These are phyloP conservation scores for Cubamyces sp. DNA, from an alignment of 768 basidiomycete species.

Conservation along the genomic window DNA sequence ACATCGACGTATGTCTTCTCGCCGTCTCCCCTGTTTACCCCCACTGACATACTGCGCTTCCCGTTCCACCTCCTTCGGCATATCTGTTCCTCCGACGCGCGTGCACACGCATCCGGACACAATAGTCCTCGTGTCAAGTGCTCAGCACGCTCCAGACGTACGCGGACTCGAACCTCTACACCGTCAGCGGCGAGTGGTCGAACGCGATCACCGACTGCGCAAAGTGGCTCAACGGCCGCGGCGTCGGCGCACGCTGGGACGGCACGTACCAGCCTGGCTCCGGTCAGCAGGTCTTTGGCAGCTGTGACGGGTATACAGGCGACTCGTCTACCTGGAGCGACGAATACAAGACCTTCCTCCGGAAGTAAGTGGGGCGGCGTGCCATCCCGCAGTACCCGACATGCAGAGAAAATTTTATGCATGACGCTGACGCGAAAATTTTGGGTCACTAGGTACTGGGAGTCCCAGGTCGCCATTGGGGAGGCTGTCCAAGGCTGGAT, in stretches of 20 bases:
- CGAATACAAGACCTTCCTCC: conserved; percentile 63
- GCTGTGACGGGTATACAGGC: conserved; percentile 68
- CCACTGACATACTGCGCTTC: not conserved
- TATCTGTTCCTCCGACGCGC: not conserved
- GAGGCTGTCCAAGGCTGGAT: conserved; percentile 76
- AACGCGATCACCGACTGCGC: conserved; percentile 77
- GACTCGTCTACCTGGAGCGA: conserved; percentile 57
- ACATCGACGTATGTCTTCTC: conserved; percentile 50
- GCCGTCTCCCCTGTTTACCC: not conserved
- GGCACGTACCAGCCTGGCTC: conserved; percentile 51
- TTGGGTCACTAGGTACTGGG: conserved; percentile 60
- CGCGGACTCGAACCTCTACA: conserved; percentile 65
- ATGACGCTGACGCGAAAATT: not conserved
- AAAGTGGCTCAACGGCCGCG: conserved; percentile 78
- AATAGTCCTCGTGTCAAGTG: conserved; percentile 58
- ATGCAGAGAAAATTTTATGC: too few relatives aligned
- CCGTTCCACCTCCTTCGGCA: not conserved
- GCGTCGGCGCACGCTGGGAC: conserved; percentile 73
- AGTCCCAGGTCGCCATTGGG: conserved; percentile 76
- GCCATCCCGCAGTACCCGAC: not conserved
- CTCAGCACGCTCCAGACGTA: conserved; percentile 49
- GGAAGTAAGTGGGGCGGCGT: conserved; percentile 49
- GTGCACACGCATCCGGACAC: conserved; percentile 26
- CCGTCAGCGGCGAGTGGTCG: conserved; percentile 82
- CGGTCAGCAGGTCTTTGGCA: conserved; percentile 55